Evolutionary conservation across 352 stramenopile species (phyloP), one percentile per base, ranked within the genome.

Genomic region (Globisporangium echinulatum): DNA sequence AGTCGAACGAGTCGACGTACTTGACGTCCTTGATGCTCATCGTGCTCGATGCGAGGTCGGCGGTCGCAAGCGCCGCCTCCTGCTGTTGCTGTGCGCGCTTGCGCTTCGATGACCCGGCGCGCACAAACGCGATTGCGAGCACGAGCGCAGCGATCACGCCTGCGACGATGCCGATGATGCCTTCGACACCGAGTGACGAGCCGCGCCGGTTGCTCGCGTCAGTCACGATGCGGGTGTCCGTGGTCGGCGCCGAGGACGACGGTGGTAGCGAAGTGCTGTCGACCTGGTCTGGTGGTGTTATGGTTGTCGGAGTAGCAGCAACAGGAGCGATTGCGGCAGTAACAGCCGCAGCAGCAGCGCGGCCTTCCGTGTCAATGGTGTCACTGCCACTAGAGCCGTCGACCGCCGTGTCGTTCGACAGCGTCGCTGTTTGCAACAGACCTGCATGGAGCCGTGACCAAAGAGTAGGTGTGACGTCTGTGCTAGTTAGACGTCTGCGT

Each of bases 1-100:
- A 54, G 51, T 59, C 59, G 17, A 56, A 51, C 11, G 59, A 64
- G 37, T 60, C 52, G 52, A 64, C 33, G 52, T 59, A 59, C 52
- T 59, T 64, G 59, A 50, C 52, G 46, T 52, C 49, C 15, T 64
- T 64, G 44, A 56, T 19, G 33, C 59, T 59, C 44, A 54, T 50
- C 15, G 59, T 56, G 52, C 59, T 64, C 13, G 38, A 54, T 13
- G 44, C 52, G 10, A 64, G 40, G 46, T 64, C 59, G 15, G 52
- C 43, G 17, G 50, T 33, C 42, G 40, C 33, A 0, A 49, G 7
- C 10, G 51, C 11, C 44, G 48, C 44, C 14, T n/a, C 11, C 13
- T 56, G 9, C 10, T 50, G 5, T 11, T 46, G 46, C 17, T 37
- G 7, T 2, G 9, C 37, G 9, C 15, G 38, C 44, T 50, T 54